These are phyloP conservation scores for Lactuca sativa DNA, from an alignment of 129 eudicot genomes.

Conservation along the genomic window DNA sequence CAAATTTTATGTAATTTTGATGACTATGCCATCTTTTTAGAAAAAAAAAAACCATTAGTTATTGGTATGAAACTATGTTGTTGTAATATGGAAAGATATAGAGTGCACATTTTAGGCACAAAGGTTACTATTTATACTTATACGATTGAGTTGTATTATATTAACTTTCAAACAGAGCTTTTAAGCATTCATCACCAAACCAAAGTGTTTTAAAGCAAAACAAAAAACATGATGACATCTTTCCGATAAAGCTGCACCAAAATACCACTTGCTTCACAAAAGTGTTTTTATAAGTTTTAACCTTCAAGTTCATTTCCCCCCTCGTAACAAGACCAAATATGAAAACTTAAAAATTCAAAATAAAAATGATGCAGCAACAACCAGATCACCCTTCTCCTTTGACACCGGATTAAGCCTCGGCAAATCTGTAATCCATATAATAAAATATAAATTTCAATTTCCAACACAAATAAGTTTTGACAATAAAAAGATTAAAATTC, in stretches of 20 bases:
- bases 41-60: too few species aligned
- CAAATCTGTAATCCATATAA: conserved; percentile 16
- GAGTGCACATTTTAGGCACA: too few species aligned
- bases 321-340: background rate
- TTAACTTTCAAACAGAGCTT: too few species aligned
- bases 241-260: background rate
- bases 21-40: too few species aligned
- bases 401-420: conserved; percentile 4
- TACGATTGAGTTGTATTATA: too few species aligned
- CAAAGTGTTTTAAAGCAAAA: background rate
- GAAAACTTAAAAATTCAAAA: conserved; percentile 3
- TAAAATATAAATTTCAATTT: background rate
- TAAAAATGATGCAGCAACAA: background rate
- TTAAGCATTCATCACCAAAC: background rate
- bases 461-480: background rate
- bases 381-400: background rate
- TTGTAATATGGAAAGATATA: too few species aligned
- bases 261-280: background rate
- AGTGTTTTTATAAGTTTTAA: background rate
- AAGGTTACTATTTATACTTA: background rate
- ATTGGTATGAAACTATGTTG: too few species aligned
- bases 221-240: background rate
- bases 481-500: background rate
- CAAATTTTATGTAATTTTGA: too few species aligned
- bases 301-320: too few species aligned